phyloP scores from a whole-genome alignment of 345 rosid species.

The Brassica rapa region DNA sequence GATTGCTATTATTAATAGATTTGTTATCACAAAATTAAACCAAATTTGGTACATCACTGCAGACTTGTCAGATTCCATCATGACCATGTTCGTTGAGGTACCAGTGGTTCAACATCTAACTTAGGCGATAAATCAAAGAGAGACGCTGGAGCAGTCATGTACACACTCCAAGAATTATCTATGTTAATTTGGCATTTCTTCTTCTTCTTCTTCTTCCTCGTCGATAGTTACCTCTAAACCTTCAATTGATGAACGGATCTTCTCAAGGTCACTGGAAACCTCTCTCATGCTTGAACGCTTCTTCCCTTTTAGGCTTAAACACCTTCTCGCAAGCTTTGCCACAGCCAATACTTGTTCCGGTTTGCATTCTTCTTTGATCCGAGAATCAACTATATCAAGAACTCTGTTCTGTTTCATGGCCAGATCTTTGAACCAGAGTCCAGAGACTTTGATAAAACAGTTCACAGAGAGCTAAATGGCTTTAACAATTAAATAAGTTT shows the following conservation, averaged over 20 bases:
- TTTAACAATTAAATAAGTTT: too few species aligned
- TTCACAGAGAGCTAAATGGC: too few species aligned
- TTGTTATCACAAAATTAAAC: not conserved
- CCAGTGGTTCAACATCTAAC: constrained; percentile 22
- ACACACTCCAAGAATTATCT: constrained; percentile 32
- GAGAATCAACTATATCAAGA: constrained; percentile 40
- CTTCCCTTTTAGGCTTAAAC: constrained; percentile 43
- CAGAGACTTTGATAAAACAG: too few species aligned
- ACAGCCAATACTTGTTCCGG: constrained; percentile 25
- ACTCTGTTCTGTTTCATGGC: constrained; percentile 34
- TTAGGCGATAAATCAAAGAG: constrained; percentile 9
- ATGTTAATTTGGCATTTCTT: constrained; percentile 22
- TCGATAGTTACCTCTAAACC: constrained; percentile 12
- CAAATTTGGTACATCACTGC: not conserved
- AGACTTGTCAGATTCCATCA: not conserved
- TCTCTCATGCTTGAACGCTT: constrained; percentile 51
- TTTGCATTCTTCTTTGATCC: constrained; percentile 26
- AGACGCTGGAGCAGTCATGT: constrained; percentile 34
- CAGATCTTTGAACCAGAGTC: too few species aligned
- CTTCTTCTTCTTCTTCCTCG: constrained; percentile 20
- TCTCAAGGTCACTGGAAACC: constrained; percentile 40
- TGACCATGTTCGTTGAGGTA: constrained; percentile 27
- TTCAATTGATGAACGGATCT: constrained; percentile 23
- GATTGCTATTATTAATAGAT: too few species aligned
- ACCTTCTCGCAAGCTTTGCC: constrained; percentile 42